A percentile compares a stretch with the other conserved stretches of the same genome.
Conservation (phyloP, 768 basidiomycete species). For the Leccinum longicurvipes region DNA sequence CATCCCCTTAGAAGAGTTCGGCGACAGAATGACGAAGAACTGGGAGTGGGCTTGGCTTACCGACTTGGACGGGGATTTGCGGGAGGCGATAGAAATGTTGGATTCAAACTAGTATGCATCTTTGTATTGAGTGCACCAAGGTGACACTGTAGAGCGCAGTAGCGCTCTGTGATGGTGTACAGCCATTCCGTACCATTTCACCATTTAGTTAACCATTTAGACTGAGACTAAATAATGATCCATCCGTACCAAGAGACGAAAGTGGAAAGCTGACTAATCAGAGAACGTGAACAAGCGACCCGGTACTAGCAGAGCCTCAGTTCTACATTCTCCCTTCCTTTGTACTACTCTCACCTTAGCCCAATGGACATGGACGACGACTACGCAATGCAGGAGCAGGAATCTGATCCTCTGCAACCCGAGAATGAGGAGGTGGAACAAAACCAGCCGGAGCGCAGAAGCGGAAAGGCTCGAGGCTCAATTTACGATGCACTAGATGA, state of each 20-base stretch:
- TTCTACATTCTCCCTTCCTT: conserved; percentile 4
- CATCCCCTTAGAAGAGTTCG: conserved; percentile 38
- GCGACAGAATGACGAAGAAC: conserved; percentile 41
- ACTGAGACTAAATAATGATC: too few species aligned
- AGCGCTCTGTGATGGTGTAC: too few species aligned
- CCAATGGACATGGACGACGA: conserved; percentile 35
- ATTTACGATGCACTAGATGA: conserved; percentile 38
- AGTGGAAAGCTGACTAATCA: conserved; percentile 27
- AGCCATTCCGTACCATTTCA: too few species aligned
- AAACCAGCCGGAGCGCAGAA: conserved; percentile 16
- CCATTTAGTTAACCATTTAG: too few species aligned
- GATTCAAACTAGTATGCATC: background rate
- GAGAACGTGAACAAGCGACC: too few species aligned
- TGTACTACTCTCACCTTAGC: conserved; percentile 28
- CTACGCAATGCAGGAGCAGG: conserved; percentile 26
- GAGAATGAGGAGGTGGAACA: conserved; percentile 38
- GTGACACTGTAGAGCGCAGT: too few species aligned
- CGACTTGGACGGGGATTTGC: conserved; percentile 19
- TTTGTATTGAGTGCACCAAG: background rate
- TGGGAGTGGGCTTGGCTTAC: conserved; percentile 53
- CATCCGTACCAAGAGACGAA: too few species aligned
- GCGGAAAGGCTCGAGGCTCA: conserved; percentile 27
- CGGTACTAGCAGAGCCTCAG: too few species aligned
- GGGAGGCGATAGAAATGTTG: conserved; percentile 18
- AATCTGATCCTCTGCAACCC: conserved; percentile 25